These are phyloP conservation scores for Fusarium anthophilum DNA, from an alignment of 2,329 filamentous ascomycete genomes.

Conservation along the genomic window DNA sequence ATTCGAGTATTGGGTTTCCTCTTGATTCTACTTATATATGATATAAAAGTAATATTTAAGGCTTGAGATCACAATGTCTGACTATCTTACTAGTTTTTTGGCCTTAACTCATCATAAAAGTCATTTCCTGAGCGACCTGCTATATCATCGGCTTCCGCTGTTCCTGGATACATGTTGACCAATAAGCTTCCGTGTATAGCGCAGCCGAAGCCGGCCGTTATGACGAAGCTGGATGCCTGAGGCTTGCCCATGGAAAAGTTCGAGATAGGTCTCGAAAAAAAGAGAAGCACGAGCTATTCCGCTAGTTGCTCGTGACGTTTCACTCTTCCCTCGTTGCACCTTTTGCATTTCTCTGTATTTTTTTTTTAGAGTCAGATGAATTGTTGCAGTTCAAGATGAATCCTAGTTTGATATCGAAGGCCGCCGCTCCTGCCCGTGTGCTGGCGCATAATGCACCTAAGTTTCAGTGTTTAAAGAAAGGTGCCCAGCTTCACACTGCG, in stretches of 20 bases:
- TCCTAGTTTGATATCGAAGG: conserved; percentile 57
- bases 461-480: conserved; percentile 53
- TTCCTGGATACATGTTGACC: conserved; percentile 12
- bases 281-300: conserved; percentile 26
- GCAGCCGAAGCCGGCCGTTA: conserved; percentile 40
- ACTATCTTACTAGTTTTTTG: background rate
- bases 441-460: conserved; percentile 56
- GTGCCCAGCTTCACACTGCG: conserved; percentile 48
- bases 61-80: background rate
- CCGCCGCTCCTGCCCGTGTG: conserved; percentile 56
- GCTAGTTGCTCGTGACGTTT: conserved; percentile 20
- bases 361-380: conserved; percentile 42
- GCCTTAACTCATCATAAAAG: background rate
- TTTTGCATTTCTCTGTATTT: conserved; percentile 20
- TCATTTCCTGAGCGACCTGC: conserved; percentile 13
- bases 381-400: conserved; percentile 54
- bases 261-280: conserved; percentile 44
- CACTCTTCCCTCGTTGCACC: conserved; percentile 14
- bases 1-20: background rate
- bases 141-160: conserved; percentile 23
- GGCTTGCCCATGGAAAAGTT: conserved; percentile 42
- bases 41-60: background rate
- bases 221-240: conserved; percentile 46
- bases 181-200: conserved; percentile 27
- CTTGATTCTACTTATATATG: background rate